These are phyloP conservation scores for Ochetophila trinervis DNA, from an alignment of 306 rosid species.

Conservation along the genomic window DNA sequence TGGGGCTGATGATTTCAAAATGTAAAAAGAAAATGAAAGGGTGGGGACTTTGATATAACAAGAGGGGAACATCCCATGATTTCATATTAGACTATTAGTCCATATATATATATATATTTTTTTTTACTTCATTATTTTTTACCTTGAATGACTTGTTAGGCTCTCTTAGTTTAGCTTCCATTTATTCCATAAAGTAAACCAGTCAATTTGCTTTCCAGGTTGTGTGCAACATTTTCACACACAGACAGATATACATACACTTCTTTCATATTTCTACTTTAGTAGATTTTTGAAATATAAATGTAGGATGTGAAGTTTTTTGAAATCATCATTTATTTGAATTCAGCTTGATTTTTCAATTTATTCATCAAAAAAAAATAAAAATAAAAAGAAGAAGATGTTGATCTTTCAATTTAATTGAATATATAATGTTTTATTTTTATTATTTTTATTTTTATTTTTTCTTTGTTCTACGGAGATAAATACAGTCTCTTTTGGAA, in stretches of 20 bases:
- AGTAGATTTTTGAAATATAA: too few relatives aligned
- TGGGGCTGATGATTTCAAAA: slow-evolving; percentile 39
- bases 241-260: too few relatives aligned
- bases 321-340: too few relatives aligned
- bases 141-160: slow-evolving; percentile 15
- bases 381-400: too few relatives aligned
- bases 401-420: too few relatives aligned
- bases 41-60: slow-evolving; percentile 31
- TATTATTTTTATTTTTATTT: too few relatives aligned
- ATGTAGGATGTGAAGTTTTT: neutral
- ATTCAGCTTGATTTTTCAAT: too few relatives aligned
- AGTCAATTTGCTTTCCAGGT: slow-evolving; percentile 7
- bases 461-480: too few relatives aligned
- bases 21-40: slow-evolving; percentile 24
- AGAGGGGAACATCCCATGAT: slow-evolving; percentile 41
- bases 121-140: slow-evolving; percentile 1
- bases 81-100: slow-evolving; percentile 22
- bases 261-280: neutral
- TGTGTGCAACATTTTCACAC: slow-evolving; percentile 1
- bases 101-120: too few relatives aligned
- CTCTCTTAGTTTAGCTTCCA: neutral
- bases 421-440: too few relatives aligned
- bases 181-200: neutral
- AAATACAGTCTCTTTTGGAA: too few relatives aligned
- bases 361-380: too few relatives aligned